These are phyloP conservation scores for Extremus antarcticus DNA, from an alignment of 495 filamentous ascomycete genomes.

Conservation along the genomic window DNA sequence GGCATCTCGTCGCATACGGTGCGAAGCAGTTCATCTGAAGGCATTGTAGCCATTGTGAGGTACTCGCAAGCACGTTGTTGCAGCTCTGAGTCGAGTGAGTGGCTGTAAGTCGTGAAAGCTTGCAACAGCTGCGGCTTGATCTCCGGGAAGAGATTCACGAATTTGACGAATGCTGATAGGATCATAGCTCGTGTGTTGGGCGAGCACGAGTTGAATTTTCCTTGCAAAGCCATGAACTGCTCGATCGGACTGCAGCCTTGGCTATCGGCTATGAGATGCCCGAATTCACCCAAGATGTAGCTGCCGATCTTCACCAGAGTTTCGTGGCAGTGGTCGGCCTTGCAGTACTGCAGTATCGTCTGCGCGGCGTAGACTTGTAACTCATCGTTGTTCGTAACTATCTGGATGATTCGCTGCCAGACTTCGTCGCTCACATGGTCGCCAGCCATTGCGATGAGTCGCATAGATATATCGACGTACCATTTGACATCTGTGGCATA, in stretches of 20 bases:
- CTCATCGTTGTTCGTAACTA: constrained; percentile 98
- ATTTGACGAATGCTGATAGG: constrained; percentile 90
- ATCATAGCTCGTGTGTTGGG: constrained; percentile 87
- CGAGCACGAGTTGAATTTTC: constrained; percentile 80
- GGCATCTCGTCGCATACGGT: constrained; percentile 99
- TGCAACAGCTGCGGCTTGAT: constrained; percentile 92
- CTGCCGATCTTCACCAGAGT: constrained; percentile 95
- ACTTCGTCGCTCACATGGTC: constrained; percentile 99
- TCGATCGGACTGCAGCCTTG: constrained; percentile 91
- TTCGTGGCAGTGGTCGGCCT: constrained; percentile 87
- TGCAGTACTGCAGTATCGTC: constrained; percentile 79
- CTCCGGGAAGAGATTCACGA: constrained; percentile 95
- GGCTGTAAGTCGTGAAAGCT: constrained; percentile 84
- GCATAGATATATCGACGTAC: constrained; percentile 97
- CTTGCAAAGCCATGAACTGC: constrained; percentile 86
- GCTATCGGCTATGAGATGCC: constrained; percentile 93
- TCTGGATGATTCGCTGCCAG: constrained; percentile 98
- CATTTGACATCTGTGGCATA: constrained; percentile 97
- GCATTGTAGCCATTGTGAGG: constrained; percentile 70
- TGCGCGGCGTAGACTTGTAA: constrained; percentile 93
- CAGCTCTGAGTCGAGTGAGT: constrained; percentile 87
- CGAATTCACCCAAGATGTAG: constrained; percentile 92
- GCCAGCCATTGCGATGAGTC: constrained; percentile 89
- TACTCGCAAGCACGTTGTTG: constrained; percentile 98
- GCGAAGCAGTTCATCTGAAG: constrained; percentile 82